Base-by-base conservation (phyloP, 2,329 filamentous ascomycete genomes). In the Madurella mycetomatis region DNA sequence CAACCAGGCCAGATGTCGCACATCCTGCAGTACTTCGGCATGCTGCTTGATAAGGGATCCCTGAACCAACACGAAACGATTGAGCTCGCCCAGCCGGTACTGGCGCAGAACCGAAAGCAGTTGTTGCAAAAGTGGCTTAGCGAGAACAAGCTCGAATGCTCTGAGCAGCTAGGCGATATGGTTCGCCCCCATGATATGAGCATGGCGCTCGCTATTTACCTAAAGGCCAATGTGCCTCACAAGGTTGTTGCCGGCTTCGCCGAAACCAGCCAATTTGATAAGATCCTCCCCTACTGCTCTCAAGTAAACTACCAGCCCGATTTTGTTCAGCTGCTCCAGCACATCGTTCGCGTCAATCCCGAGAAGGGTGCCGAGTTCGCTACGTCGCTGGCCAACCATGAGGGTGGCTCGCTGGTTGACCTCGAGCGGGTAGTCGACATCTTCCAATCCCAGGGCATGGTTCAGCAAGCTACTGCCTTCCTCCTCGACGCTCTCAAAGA, bases 381-480 rank as follows among this genome's bases (percentile, higher is more conserved):
- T 18, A 88, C 88, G n/a, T 84, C 89, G 60, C 81, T 99, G 57
- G 92, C 90, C 42, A 96, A 94, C 70, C 86, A 94, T 64, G 90
- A 95, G 67, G 84, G 86, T 56, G 92, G 90, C 25, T 86, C 92
- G 19, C 76, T 96, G 55, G 86, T 99, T 62, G 94, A 97, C 65
- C 84, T 97, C 54, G 90, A 96, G 69, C 90, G 92, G 45, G 92
- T 96, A 19, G 90, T 96, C 47, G 94, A 99, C 70, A 91, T 99
- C 56, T 99, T 99, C 85, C 88, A 96, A 73, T 92, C 92, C 9
- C 94, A 99, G 72, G 92, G 91, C 66, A 94, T 97, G 91, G 83
- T 97, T 47, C 95, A 97, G 70, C 91, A 96, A 72, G 92, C 92
- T 8, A 99, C 95, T 2, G 92, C 92, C n/a, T 99, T 99, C 82